Evolutionary conservation across 2,329 filamentous ascomycete genomes (phyloP), one percentile per base, ranked within the genome.

Genomic region (Botrytis pseudocinerea): DNA sequence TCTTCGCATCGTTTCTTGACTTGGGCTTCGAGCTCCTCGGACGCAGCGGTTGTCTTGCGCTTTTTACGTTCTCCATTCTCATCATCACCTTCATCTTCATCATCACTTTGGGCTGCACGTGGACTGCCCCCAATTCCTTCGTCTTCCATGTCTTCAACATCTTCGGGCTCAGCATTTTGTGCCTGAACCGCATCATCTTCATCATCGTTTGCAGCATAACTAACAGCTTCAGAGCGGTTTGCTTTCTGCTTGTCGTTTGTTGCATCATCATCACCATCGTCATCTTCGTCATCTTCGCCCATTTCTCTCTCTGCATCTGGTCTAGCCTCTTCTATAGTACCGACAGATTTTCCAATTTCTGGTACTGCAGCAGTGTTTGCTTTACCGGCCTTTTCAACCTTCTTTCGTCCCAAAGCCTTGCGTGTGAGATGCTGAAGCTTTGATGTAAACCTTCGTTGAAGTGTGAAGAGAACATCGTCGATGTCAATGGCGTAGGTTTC

Each of bases 171-270:
- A 35, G 85, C 83, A 3, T 86, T 85, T 73, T 88, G 86, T 70
- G 85, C 85, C 78, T 92, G 90, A 71, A 97, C 90, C 51, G 88
- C 90, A 77, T 93, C 89, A 79, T 98, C 96, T 6, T 95, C 95
- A 8, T 97, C 95, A 80, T 98, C 96, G 64, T 97, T 97, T 48
- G 91, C 93, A 57, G 94, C 95, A 78, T 98, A 98, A 22, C 94
- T 96, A 3, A 95, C 91, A 44, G 92, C 93, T 82, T 97, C 93
- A 70, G 88, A 86, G 59, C 93, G 91, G 81, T 97, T 96, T 63
- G 90, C 89, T 78, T 88, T 89, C 79, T 90, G 87, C 83, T 94
- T 97, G 77, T 89, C 89, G 75, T 87, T 89, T 6, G 90, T 95
- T 68, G 89, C 93, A 80, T 97, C 93, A 73, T 90, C 91, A 71